Evolutionary conservation across 495 filamentous ascomycete genomes (phyloP), one percentile per base, ranked within the genome.

Genomic region (Penicillium ochrochloron): DNA sequence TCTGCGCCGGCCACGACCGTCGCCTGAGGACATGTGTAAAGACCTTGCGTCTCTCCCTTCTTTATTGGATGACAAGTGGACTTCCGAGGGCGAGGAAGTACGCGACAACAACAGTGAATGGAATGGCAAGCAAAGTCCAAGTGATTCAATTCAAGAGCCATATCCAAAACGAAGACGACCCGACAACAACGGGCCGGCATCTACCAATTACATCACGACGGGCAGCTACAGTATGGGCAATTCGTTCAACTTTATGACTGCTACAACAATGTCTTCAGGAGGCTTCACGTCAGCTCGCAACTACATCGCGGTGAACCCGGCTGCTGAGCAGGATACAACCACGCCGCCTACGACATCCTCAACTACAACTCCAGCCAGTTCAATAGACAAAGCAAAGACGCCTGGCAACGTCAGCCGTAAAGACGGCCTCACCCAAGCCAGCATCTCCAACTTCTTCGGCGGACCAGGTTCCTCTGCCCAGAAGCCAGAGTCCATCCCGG

Each of bases 11-110:
- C 68, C 76, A 5, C 81, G 80, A 39, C 89, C 90, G 7, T 72
- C 78, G 23, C 59, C 76, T 31, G 69, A 66, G 11, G 78, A 80
- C 3, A 83, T 92, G 60, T 66, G 82, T 14, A 75, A 80, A 60
- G 76, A 70, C 23, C 71, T 80, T 42, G 74, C 71, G n/a, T 76
- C 71, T 19, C 70, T 77, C 4, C 68, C 88, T 6, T 86, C 83
- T 34, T 65, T 80, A 8, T 78, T 86, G 55, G 91, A 93, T 67
- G 83, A 91, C 63, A 74, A 81, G 31, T 92, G 86, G 80, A 87
- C 89, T 4, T 66, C 86, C 2, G 83, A 83, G 51, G 88, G 89
- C 29, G 81, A 84, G 51, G 80, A 85, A 59, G 71, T 76, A 23
- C 64, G 73, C 15, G 78, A 83, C 59, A 70, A 77, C 56, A 63